Evolutionary conservation across 371 early-diverging fungal species (phyloP).

Genomic region (Aphelidium insulamus): DNA sequence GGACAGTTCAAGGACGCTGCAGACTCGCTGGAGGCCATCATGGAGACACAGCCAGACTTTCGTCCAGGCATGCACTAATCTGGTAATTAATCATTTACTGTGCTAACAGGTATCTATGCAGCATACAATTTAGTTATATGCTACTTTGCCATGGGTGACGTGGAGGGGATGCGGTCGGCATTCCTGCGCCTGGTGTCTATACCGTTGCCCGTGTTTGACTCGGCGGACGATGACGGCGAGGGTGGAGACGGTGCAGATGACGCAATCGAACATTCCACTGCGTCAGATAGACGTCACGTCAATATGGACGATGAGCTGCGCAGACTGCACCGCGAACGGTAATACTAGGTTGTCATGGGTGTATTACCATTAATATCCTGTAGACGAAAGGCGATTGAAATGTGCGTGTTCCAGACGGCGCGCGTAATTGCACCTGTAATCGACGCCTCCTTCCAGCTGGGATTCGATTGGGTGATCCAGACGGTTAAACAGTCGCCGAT

Average conservation of each 20-base stretch:
- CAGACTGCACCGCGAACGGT: no score
- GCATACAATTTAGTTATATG: constrained; percentile 27
- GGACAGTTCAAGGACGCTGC: constrained; percentile 28
- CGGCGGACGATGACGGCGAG: constrained; percentile 18
- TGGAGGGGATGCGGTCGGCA: constrained; percentile 18
- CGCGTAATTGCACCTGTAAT: constrained; percentile 22
- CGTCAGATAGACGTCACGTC: no score
- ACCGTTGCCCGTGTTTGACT: constrained; percentile 10
- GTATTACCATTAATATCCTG: background rate
- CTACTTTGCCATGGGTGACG: constrained; percentile 26
- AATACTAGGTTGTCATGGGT: no score
- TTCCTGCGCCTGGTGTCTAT: constrained; percentile 18
- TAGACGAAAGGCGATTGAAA: constrained; percentile 10
- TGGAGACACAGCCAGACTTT: constrained; percentile 21
- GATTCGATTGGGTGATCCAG: constrained; percentile 23
- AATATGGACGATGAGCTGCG: no score
- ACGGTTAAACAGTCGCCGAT: constrained; percentile 16
- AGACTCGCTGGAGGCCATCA: constrained; percentile 22
- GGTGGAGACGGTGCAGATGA: no score
- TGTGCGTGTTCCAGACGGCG: constrained; percentile 16
- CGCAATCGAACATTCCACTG: no score
- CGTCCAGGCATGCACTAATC: constrained; percentile 12
- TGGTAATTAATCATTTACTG: background rate
- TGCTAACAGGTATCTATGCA: background rate
- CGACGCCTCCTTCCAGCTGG: constrained; percentile 6